A percentile compares a stretch with the other conserved stretches of the same genome.
These are phyloP conservation scores for Fusarium liriodendri DNA, from an alignment of 2,329 filamentous ascomycete genomes.

Conservation along the genomic window DNA sequence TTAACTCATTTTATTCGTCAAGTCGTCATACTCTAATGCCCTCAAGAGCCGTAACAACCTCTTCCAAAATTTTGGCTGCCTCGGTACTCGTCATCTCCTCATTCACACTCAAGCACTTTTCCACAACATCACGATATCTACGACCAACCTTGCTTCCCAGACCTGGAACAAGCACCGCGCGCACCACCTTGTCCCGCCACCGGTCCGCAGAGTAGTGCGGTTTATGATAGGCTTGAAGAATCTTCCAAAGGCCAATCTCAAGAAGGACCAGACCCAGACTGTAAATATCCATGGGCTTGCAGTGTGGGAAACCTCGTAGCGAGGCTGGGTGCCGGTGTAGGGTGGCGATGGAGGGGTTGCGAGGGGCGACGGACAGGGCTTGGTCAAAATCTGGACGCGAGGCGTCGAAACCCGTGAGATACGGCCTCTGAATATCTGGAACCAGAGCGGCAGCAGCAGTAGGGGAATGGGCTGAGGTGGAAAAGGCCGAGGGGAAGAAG, in stretches of 20 bases:
- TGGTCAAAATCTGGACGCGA: constrained; percentile 62
- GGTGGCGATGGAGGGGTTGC: constrained; percentile 55
- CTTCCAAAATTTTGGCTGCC: constrained; percentile 55
- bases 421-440: constrained; percentile 56
- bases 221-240: constrained; percentile 54
- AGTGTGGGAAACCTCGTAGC: constrained; percentile 54
- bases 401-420: constrained; percentile 66
- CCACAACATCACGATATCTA: constrained; percentile 55
- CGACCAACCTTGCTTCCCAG: constrained; percentile 55
- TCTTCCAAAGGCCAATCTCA: constrained; percentile 63
- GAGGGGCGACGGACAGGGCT: constrained; percentile 59
- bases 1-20: neutral
- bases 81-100: constrained; percentile 53
- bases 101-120: constrained; percentile 52
- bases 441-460: constrained; percentile 51
- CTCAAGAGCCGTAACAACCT: constrained; percentile 55
- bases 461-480: constrained; percentile 45
- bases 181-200: constrained; percentile 56
- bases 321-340: constrained; percentile 61
- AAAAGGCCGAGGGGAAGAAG: constrained; percentile 61
- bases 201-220: constrained; percentile 55
- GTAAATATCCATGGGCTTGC: constrained; percentile 65
- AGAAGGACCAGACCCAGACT: constrained; percentile 62
- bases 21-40: constrained; percentile 46
- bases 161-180: constrained; percentile 54